Evolutionary conservation across 2,329 filamentous ascomycete species (phyloP), one percentile per base, ranked within the genome.

Genomic region (Talaromyces sp.): DNA sequence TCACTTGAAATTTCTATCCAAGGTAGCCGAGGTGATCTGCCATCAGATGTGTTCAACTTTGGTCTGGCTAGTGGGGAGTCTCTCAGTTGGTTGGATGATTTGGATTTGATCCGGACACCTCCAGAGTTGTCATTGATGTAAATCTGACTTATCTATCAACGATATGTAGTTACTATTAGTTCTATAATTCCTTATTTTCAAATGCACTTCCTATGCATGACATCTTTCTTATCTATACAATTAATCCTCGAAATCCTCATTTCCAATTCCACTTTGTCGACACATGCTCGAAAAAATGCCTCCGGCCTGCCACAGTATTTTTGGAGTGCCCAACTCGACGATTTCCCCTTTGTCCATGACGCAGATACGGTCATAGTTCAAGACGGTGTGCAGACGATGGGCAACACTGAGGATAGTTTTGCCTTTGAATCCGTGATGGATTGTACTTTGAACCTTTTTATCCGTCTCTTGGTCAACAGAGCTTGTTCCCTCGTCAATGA

Each of bases 331-430:
- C 39, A 17, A 11, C 11, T 41, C 39, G 21, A 41, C 39, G n/a
- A 41, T 41, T 41, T 41, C 39, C 21, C 39, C 39, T 7, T 41
- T 41, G 5, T 41, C 39, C 39, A 41, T 17, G n/a, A 41, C 39
- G 21, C n/a, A 17, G 66, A 97, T 97, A 52, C 93, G 77, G 69
- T 97, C 93, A 0, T 93, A 93, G 70, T 93, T 92, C 70, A 96
- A 91, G 61, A 97, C 96, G 0, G 93, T 97, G 67, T 86, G 90
- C 6, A 97, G 77, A 22, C 93, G 81, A 74, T 97, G 93, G 2
- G 93, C 93, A 1, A 97, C 92, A 1, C 92, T 92, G 62, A 97
- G 93, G 0, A 93, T 97, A 7, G 91, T 96, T 53, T 91, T 83
- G 43, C 86, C 90, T 78, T 41, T 41, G 39, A 41, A 41, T 5